Evolutionary conservation across 1,139 yeast genomes (phyloP).

Genomic region (Kodamaea alishanica): DNA sequence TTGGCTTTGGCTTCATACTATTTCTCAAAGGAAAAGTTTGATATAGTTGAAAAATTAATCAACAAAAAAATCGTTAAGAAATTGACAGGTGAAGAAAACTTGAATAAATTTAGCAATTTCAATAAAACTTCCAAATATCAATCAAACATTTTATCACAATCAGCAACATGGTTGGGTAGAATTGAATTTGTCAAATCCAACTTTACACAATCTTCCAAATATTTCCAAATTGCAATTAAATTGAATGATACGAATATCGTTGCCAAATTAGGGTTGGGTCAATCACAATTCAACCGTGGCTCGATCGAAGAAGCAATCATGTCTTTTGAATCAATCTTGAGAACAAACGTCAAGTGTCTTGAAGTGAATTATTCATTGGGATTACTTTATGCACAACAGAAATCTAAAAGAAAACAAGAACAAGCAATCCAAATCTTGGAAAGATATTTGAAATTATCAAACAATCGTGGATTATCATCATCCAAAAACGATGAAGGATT

Average conservation of each 20-base stretch:
- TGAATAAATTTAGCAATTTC: conserved; percentile 17
- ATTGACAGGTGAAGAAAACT: conserved; percentile 31
- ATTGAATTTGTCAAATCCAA: conserved; percentile 60
- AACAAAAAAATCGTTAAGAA: conserved; percentile 41
- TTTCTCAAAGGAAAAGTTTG: conserved; percentile 58
- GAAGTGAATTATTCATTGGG: conserved; percentile 81
- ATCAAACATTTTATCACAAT: conserved; percentile 59
- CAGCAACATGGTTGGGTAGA: conserved; percentile 84
- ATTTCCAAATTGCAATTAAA: conserved; percentile 70
- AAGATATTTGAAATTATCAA: conserved; percentile 63
- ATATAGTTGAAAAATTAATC: conserved; percentile 55
- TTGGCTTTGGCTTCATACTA: conserved; percentile 50
- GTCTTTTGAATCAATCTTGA: conserved; percentile 73
- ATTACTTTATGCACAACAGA: conserved; percentile 56
- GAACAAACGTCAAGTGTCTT: conserved; percentile 62
- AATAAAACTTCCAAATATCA: conserved; percentile 28
- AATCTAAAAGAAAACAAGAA: conserved; percentile 31
- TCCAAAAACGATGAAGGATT: conserved; percentile 24
- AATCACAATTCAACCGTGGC: conserved; percentile 72
- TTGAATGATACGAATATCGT: conserved; percentile 58
- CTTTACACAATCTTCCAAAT: conserved; percentile 63
- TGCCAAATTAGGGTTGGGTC: conserved; percentile 82
- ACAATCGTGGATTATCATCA: conserved; percentile 37
- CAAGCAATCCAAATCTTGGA: conserved; percentile 68
- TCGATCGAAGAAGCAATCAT: conserved; percentile 80